Conservation (phyloP, 805 yeast species). For the Scheffersomyces lignosus region DNA sequence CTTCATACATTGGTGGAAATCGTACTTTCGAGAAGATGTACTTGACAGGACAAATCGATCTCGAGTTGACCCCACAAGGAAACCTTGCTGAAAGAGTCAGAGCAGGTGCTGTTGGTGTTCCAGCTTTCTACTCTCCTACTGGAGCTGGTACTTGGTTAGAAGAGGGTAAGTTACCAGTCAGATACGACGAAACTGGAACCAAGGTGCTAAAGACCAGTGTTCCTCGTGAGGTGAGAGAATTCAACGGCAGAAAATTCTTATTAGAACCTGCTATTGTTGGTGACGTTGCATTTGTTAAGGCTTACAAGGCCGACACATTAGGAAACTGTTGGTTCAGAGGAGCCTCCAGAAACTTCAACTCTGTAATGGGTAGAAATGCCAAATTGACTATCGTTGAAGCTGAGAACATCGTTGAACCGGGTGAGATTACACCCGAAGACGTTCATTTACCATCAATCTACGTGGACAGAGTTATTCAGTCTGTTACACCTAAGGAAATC, state of each 20-base stretch:
- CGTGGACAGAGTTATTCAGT: slow-evolving; percentile 40
- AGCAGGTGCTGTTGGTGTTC: slow-evolving; percentile 51
- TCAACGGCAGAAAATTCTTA: slow-evolving; percentile 43
- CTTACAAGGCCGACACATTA: slow-evolving; percentile 46
- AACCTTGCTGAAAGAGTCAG: slow-evolving; percentile 50
- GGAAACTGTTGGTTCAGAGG: slow-evolving; percentile 51
- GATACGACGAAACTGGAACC: slow-evolving; percentile 35
- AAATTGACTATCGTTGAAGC: slow-evolving; percentile 50
- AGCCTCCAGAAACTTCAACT: slow-evolving; percentile 47
- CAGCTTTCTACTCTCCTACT: slow-evolving; percentile 50
- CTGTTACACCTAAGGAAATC: slow-evolving; percentile 43
- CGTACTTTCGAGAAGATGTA: slow-evolving; percentile 41
- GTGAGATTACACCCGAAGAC: slow-evolving; percentile 43
- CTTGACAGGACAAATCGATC: slow-evolving; percentile 43
- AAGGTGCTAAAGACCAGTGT: slow-evolving; percentile 33
- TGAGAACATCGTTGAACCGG: slow-evolving; percentile 48
- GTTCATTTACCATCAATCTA: slow-evolving; percentile 50
- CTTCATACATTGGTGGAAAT: slow-evolving; percentile 49
- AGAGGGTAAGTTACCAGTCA: slow-evolving; percentile 46
- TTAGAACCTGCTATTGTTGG: slow-evolving; percentile 45
- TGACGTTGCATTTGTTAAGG: slow-evolving; percentile 51
- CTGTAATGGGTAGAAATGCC: slow-evolving; percentile 46
- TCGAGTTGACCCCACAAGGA: slow-evolving; percentile 53
- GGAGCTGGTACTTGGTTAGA: slow-evolving; percentile 55
- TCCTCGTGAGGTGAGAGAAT: slow-evolving; percentile 44